Evolutionary conservation across 2,329 filamentous ascomycete genomes (phyloP).

Genomic region (Apiospora phragmitis): DNA sequence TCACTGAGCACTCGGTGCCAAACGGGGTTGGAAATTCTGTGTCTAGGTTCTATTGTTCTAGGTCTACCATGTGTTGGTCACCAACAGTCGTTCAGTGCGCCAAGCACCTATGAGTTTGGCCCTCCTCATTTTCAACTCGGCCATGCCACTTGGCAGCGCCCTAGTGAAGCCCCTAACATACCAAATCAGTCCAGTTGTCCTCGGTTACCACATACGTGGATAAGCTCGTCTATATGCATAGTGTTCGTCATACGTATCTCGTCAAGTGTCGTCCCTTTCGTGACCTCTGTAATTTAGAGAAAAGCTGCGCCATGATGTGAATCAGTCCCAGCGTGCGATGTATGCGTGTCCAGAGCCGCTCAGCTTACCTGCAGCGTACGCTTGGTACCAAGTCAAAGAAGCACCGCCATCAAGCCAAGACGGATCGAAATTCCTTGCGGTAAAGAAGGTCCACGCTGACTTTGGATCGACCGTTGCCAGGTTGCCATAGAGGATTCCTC

Average conservation of each 20-base stretch:
- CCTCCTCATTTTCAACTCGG: neutral
- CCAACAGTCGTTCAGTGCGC: neutral
- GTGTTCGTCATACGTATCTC: slow-evolving; percentile 1
- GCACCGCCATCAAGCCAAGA: slow-evolving; percentile 80
- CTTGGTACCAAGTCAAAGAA: slow-evolving; percentile 81
- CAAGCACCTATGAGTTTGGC: neutral
- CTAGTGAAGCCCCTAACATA: neutral
- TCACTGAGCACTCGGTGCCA: neutral
- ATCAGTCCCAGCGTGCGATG: neutral
- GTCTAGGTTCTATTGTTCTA: slow-evolving; percentile 7
- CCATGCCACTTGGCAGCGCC: neutral
- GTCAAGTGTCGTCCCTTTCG: neutral
- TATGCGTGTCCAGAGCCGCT: neutral
- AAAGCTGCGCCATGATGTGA: slow-evolving; percentile 22
- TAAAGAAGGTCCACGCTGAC: slow-evolving; percentile 75
- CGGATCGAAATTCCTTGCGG: slow-evolving; percentile 62
- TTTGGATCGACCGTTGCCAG: slow-evolving; percentile 73
- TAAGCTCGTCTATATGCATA: slow-evolving; percentile 4
- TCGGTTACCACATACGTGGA: neutral
- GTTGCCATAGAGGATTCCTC: slow-evolving; percentile 80
- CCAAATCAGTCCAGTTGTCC: neutral
- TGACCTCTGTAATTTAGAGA: neutral
- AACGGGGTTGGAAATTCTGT: neutral
- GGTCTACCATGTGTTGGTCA: neutral
- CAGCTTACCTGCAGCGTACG: slow-evolving; percentile 70